A percentile compares a stretch with the other conserved stretches of the same genome.
Evolutionary conservation across 345 rosid species (phyloP).

Genomic region (Kandelia obovata): DNA sequence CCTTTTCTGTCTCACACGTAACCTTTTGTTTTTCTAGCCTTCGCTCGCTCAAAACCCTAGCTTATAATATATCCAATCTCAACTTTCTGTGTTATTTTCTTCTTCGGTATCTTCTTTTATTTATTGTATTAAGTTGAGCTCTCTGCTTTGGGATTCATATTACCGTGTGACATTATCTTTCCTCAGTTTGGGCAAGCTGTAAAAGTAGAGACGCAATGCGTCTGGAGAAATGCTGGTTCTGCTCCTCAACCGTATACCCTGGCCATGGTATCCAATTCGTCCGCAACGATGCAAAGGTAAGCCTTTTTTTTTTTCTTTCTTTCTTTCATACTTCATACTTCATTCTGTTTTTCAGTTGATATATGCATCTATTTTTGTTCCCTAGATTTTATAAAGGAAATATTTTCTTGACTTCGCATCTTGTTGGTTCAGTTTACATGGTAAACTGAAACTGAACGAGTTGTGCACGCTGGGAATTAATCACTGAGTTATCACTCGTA

Average conservation of each 20-base stretch:
- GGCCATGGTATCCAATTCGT: slow-evolving; percentile 89
- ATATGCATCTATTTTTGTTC: neutral
- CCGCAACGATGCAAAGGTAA: slow-evolving; percentile 82
- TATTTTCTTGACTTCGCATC: neutral
- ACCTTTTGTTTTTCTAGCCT: too few species aligned
- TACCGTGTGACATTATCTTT: neutral
- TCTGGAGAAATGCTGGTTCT: slow-evolving; percentile 91
- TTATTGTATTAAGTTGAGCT: too few species aligned
- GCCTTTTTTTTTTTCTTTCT: neutral
- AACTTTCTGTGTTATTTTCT: too few species aligned
- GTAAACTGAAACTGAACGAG: neutral
- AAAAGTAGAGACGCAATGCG: slow-evolving; percentile 42
- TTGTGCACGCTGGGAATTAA: neutral
- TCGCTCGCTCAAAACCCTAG: too few species aligned
- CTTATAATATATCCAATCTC: too few species aligned
- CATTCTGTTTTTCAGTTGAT: neutral
- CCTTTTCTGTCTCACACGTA: too few species aligned
- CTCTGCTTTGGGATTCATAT: too few species aligned
- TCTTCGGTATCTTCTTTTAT: too few species aligned
- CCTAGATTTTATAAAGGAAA: neutral
- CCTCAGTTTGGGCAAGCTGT: neutral
- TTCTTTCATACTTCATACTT: neutral
- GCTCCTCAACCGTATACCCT: slow-evolving; percentile 85
- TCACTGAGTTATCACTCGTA: neutral
- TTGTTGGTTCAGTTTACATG: neutral